These are phyloP conservation scores for Amanita molliuscula DNA, from an alignment of 768 basidiomycete genomes.

Conservation along the genomic window DNA sequence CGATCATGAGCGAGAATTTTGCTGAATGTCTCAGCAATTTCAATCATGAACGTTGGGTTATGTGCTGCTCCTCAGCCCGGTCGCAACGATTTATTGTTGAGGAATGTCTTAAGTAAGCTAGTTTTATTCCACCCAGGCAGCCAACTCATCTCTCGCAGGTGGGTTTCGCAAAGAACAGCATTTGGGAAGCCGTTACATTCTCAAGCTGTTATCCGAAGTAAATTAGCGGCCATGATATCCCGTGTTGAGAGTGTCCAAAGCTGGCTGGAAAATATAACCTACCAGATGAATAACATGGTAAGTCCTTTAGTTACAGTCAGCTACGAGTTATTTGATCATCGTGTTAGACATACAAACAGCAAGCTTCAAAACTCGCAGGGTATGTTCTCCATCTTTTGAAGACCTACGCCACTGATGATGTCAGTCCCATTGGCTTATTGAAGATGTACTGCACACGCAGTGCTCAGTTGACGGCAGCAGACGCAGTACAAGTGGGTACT, in stretches of 20 bases:
- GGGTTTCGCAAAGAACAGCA: slow-evolving; percentile 80
- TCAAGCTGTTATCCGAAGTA: slow-evolving; percentile 81
- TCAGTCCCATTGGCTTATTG: slow-evolving; percentile 56
- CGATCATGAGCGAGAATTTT: neutral
- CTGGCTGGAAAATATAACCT: slow-evolving; percentile 79
- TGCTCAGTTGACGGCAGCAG: slow-evolving; percentile 54
- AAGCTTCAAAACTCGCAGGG: slow-evolving; percentile 69
- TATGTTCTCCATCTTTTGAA: slow-evolving; percentile 13
- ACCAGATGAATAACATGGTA: slow-evolving; percentile 84
- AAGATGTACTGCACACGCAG: slow-evolving; percentile 59
- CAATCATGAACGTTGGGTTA: slow-evolving; percentile 93
- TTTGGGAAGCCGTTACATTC: slow-evolving; percentile 82
- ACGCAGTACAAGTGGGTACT: slow-evolving; percentile 50
- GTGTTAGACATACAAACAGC: slow-evolving; percentile 56
- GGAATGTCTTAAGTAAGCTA: slow-evolving; percentile 40
- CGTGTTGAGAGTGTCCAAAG: slow-evolving; percentile 58
- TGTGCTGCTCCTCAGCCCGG: slow-evolving; percentile 66
- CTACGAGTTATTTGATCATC: neutral
- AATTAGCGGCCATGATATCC: slow-evolving; percentile 75
- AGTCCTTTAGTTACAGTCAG: neutral
- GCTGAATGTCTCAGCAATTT: slow-evolving; percentile 51
- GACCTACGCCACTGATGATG: slow-evolving; percentile 3
- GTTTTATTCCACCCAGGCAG: neutral
- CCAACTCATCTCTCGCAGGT: slow-evolving; percentile 30
- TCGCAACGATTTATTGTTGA: slow-evolving; percentile 49